Conservation (phyloP, 257 asterid species). For the Petunia axillaris region DNA sequence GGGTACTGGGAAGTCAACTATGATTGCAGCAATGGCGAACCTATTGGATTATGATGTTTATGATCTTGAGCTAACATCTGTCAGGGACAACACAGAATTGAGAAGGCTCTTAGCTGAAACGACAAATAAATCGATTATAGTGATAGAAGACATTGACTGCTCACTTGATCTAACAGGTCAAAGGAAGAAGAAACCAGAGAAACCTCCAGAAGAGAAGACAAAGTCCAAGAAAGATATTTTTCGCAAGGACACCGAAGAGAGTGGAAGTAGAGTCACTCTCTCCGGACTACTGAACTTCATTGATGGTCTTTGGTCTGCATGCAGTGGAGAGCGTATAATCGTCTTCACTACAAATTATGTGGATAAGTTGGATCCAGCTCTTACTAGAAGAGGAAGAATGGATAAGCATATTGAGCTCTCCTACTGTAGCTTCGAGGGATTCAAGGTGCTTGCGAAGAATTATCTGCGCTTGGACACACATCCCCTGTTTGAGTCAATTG, state of each 20-base stretch:
- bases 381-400: slow-evolving; percentile 38
- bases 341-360: slow-evolving; percentile 35
- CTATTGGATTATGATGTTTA: slow-evolving; percentile 34
- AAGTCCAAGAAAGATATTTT: background rate
- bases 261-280: slow-evolving; percentile 31
- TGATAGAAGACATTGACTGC: slow-evolving; percentile 32
- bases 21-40: slow-evolving; percentile 44
- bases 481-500: slow-evolving; percentile 24
- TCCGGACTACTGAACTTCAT: slow-evolving; percentile 33
- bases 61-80: slow-evolving; percentile 38
- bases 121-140: slow-evolving; percentile 21
- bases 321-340: slow-evolving; percentile 32
- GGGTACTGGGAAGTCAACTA: slow-evolving; percentile 37
- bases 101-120: slow-evolving; percentile 31
- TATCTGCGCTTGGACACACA: slow-evolving; percentile 29
- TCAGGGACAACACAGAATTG: slow-evolving; percentile 34
- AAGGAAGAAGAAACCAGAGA: slow-evolving; percentile 21
- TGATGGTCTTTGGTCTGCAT: slow-evolving; percentile 35
- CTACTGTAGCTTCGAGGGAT: slow-evolving; percentile 36
- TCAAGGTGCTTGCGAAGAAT: slow-evolving; percentile 36
- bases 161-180: slow-evolving; percentile 30
- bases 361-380: slow-evolving; percentile 33
- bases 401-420: slow-evolving; percentile 37
- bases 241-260: slow-evolving; percentile 16
- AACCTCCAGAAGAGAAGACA: background rate